These are phyloP conservation scores for Strobilomyces dryophilus DNA, from an alignment of 768 basidiomycete genomes.

Conservation along the genomic window DNA sequence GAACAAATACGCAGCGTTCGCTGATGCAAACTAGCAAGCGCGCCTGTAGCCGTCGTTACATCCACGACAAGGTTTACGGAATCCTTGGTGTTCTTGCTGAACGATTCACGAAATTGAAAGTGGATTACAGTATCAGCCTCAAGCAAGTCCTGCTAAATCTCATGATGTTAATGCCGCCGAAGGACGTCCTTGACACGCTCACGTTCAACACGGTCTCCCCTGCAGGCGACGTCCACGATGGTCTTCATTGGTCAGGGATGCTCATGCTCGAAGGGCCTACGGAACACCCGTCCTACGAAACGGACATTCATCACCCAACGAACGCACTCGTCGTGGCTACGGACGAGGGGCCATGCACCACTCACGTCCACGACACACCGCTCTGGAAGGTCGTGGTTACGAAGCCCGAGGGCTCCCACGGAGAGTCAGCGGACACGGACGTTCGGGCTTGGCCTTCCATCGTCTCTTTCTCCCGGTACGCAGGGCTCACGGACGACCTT, in stretches of 20 bases:
- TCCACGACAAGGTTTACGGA: constrained; percentile 9
- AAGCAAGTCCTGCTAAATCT: background rate
- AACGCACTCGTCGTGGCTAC: background rate
- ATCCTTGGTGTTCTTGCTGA: constrained; percentile 6
- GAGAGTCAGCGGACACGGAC: background rate
- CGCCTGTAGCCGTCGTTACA: background rate
- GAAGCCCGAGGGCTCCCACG: background rate
- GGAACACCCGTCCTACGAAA: constrained; percentile 12
- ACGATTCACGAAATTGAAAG: background rate
- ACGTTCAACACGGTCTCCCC: background rate
- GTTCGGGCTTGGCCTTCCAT: background rate
- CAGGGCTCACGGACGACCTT: constrained; percentile 1
- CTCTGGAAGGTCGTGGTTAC: constrained; percentile 5
- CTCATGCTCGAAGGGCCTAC: background rate
- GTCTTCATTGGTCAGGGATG: constrained; percentile 11
- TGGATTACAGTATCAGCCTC: constrained; percentile 1
- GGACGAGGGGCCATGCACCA: background rate
- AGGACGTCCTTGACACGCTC: constrained; percentile 8
- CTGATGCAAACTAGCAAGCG: constrained; percentile 10
- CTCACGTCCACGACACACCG: background rate
- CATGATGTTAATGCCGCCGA: constrained; percentile 6
- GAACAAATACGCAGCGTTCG: constrained; percentile 2
- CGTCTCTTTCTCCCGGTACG: background rate
- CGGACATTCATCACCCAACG: constrained; percentile 1
- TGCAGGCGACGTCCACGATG: background rate